phyloP scores from a whole-genome alignment of 805 yeast species.

The fission yeast (Schizosaccharomyces pombe) region DNA sequence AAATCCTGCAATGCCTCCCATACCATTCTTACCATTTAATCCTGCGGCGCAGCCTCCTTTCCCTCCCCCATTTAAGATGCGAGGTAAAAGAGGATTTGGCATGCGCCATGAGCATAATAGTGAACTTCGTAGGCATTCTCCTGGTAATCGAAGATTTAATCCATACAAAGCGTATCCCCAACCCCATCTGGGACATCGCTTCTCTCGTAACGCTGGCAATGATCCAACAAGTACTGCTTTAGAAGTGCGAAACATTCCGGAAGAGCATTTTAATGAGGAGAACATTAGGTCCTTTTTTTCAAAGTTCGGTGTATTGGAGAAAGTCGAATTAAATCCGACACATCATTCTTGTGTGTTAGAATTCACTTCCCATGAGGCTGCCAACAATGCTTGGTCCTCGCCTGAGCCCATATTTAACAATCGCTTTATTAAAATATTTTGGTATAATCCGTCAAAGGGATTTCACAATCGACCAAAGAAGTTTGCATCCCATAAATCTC shows the following conservation, averaged over 20 bases:
- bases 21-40: neutral
- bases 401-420: slow-evolving; percentile 26
- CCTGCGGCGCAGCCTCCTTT: neutral
- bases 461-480: slow-evolving; percentile 7
- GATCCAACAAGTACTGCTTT: slow-evolving; percentile 15
- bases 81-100: no score
- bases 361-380: slow-evolving; percentile 18
- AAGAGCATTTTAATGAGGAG: slow-evolving; percentile 19
- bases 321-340: slow-evolving; percentile 14
- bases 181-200: neutral
- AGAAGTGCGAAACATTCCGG: slow-evolving; percentile 23
- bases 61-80: neutral
- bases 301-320: slow-evolving; percentile 20
- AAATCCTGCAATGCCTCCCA: neutral
- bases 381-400: slow-evolving; percentile 21
- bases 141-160: neutral
- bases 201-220: neutral
- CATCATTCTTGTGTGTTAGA: slow-evolving; percentile 20
- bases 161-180: neutral
- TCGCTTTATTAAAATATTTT: slow-evolving; percentile 26
- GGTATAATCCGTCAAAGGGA: slow-evolving; percentile 12
- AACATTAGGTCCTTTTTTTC: slow-evolving; percentile 18
- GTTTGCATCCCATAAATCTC: slow-evolving; percentile 4
- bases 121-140: no score
- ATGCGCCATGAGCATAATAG: no score